Conservation (phyloP, 768 basidiomycete genomes). For the Termitomyces sp. region DNA sequence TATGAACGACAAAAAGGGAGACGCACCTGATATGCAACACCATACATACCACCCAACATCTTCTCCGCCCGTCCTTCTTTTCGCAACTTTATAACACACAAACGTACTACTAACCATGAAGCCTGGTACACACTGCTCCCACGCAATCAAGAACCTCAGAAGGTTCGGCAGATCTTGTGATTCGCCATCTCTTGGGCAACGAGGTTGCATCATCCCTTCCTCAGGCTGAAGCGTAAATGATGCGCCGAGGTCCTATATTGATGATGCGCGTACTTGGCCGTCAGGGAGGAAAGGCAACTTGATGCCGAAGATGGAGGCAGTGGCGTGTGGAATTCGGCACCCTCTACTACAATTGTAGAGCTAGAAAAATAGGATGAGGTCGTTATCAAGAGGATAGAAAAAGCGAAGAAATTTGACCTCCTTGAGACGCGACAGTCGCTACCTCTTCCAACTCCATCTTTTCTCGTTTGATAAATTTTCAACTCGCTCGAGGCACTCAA, state of each 20-base stretch:
- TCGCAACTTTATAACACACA: constrained; percentile 80
- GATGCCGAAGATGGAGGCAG: constrained; percentile 84
- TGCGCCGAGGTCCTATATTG: constrained; percentile 79
- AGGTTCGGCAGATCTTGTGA: constrained; percentile 69
- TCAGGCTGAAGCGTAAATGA: constrained; percentile 82
- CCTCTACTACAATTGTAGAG: constrained; percentile 81
- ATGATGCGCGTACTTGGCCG: constrained; percentile 85
- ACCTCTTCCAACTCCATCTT: constrained; percentile 60
- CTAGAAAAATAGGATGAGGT: constrained; percentile 28
- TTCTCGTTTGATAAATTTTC: constrained; percentile 64
- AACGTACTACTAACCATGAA: constrained; percentile 86
- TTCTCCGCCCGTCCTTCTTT: constrained; percentile 18
- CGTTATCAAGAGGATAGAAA: neutral
- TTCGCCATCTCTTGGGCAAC: constrained; percentile 66
- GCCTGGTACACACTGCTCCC: constrained; percentile 81
- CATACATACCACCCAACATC: neutral
- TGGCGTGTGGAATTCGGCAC: constrained; percentile 86
- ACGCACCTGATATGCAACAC: no score
- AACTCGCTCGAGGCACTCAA: constrained; percentile 75
- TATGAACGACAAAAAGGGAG: no score
- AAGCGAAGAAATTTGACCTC: constrained; percentile 43
- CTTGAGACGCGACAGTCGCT: constrained; percentile 70
- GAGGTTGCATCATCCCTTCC: constrained; percentile 61
- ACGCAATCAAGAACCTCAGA: constrained; percentile 83
- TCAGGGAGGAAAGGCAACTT: constrained; percentile 90